A percentile compares a stretch with the other conserved stretches of the same genome.
Evolutionary conservation across 148 eudicot genomes (phyloP).

Genomic region (Rhododendron molle): DNA sequence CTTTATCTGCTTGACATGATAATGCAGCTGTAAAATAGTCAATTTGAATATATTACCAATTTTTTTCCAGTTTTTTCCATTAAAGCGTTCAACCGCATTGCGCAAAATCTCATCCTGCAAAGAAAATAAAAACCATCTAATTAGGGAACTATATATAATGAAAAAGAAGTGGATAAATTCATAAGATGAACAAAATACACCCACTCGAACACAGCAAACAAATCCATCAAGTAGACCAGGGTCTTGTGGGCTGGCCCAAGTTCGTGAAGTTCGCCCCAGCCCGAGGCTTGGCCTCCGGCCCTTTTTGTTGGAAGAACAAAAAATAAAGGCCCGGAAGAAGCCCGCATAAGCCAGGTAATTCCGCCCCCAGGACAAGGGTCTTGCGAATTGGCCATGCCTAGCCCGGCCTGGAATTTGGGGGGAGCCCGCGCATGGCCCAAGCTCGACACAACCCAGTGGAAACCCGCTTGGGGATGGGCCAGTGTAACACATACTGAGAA

Average conservation of each 20-base stretch:
- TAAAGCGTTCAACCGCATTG: slow-evolving; percentile 71
- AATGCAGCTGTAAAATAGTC: background rate
- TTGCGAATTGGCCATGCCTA: background rate
- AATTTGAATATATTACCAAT: slow-evolving; percentile 47
- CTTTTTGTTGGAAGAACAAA: background rate
- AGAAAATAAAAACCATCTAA: slow-evolving; percentile 7
- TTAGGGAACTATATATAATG: background rate
- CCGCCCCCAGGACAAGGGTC: background rate
- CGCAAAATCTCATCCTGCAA: slow-evolving; percentile 79
- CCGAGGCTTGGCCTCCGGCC: background rate
- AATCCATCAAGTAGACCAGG: background rate
- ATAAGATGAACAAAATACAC: background rate
- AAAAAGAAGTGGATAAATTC: background rate
- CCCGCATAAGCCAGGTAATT: background rate
- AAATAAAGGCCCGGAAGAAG: background rate
- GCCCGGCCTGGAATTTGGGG: background rate
- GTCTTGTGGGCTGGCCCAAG: background rate
- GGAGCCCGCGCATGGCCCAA: background rate
- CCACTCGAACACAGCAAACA: background rate
- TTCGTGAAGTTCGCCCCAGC: background rate
- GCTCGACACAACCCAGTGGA: background rate
- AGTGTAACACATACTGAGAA: too few relatives aligned
- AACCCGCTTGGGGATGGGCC: background rate
- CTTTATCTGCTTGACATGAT: background rate
- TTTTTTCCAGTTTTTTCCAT: slow-evolving; percentile 94